Evolutionary conservation across 2,329 filamentous ascomycete species (phyloP), one percentile per base, ranked within the genome.

Genomic region (Venturia nashicola): DNA sequence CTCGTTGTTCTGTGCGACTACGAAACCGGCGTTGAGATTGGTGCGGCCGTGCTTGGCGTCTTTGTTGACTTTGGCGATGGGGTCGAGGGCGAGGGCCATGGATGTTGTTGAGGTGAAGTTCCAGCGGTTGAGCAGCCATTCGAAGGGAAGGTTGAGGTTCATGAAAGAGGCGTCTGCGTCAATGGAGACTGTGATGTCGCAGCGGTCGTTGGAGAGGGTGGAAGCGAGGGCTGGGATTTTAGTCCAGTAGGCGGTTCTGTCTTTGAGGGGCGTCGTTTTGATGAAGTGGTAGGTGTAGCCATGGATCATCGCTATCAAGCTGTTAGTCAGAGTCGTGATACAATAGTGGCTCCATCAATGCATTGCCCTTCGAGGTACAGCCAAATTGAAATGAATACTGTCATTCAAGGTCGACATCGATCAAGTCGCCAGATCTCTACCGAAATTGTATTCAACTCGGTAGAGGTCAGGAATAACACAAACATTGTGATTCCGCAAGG

Each of bases 91-190:
- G 68, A 79, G 71, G 2, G 76, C 73, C 46, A 80, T 67, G 12
- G 76, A 71, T 0, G 76, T 79, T 1, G 74, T 67, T 0, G 69
- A 64, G 12, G 70, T 72, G 60, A 79, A 71, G 63, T 76, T 72
- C 79, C 78, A 80, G 54, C 76, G 72, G 68, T 78, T 79, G 68
- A 81, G 73, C 7, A 81, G 73, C 75, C 77, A 80, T 69, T 81
- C 79, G 18, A 80, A 65, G 4, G 78, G 78, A 0, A 81, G 68
- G 42, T 78, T 72, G 1, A 75, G 72, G 63, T 79, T 72, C 1
- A 72, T 70, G 62, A 80, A 73, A 5, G 75, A 72, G 23, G 73
- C 76, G 65, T 81, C 79, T 34, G 76, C 74, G 67, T 81, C 79
- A 62, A 80, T 68, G 57, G 77, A 76, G 60, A 80, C 69, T 32